A percentile compares a stretch with the other conserved stretches of the same genome.
Evolutionary conservation across 176 grass and related monocot species (phyloP).

Genomic region (Elymus sibiricus): DNA sequence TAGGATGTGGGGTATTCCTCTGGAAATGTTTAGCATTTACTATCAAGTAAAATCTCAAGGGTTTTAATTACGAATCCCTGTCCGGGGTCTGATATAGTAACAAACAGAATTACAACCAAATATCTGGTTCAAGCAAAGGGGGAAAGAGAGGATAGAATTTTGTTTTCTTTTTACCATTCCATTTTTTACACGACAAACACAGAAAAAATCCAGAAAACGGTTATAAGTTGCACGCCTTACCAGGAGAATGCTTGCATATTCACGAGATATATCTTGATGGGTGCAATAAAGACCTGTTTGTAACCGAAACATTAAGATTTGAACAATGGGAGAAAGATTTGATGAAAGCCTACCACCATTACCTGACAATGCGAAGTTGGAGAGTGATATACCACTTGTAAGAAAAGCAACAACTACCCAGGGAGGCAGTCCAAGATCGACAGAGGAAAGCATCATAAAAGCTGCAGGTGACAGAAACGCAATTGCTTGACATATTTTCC

Average conservation of each 20-base stretch:
- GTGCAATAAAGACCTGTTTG: constrained; percentile 91
- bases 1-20: not conserved
- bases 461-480: constrained; percentile 90
- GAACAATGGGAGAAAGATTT: not conserved
- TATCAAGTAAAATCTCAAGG: not conserved
- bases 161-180: not conserved
- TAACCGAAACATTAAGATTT: constrained; percentile 29
- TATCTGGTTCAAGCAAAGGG: not conserved
- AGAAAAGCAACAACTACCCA: constrained; percentile 88
- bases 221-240: constrained; percentile 38
- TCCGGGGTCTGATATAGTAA: not conserved
- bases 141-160: not conserved
- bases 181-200: not conserved
- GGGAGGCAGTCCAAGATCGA: constrained; percentile 89
- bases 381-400: constrained; percentile 85
- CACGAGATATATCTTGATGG: constrained; percentile 95
- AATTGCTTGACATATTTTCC: constrained; percentile 99
- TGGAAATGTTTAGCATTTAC: not conserved
- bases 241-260: constrained; percentile 98
- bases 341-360: constrained; percentile 9
- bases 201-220: not conserved
- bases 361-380: constrained; percentile 96
- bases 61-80: not conserved
- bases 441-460: constrained; percentile 93
- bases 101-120: not conserved